Evolutionary conservation across 108 stramenopile species (phyloP), one percentile per base, ranked within the genome.

Genomic region (Cylindrotheca fusiformis): DNA sequence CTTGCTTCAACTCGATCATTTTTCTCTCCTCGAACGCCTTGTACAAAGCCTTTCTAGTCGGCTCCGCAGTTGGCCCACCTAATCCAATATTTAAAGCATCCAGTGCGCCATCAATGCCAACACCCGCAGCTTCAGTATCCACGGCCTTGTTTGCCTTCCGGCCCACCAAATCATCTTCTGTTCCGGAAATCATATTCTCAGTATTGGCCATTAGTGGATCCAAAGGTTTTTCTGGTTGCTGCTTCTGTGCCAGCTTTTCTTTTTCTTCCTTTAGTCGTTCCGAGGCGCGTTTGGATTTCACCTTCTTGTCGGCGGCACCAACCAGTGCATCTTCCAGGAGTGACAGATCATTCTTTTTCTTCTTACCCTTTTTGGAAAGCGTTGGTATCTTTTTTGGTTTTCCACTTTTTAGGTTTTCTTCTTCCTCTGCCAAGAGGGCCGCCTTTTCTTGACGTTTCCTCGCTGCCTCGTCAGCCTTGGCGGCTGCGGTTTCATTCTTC

Each of bases 21-120:
- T 84, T 92, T 48, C 72, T 59, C 65, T 87, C 93, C 75, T 94
- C 93, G 63, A 89, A 97, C 27, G 86, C 97, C 62, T 75, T 80
- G 68, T 87, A 88, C 10, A 90, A 71, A 14, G 89, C 93, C 80
- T 97, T 97, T 59, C 78, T 77, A 21, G 78, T 65, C 24, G 84
- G 82, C 20, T 20, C 63, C 20, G 61, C 74, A 28, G 63, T 80
- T 1, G 30, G 67, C 20, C 72, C 68, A 46, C 73, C 70, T 17
- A 57, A 47, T n/a, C 65, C 66, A 25, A 74, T 29, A 29, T 70
- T 68, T 41, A 90, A 62, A 23, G 23, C 24, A 33, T 58, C 47
- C 58, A 87, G 30, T n/a, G 84, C 88, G 33, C 48, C 71, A 72
- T 85, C 82, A 60, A 89, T 72, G 22, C 90, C 94, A 58, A 76